Conservation (phyloP, 306 rosid species). For the Luffa acutangula region DNA sequence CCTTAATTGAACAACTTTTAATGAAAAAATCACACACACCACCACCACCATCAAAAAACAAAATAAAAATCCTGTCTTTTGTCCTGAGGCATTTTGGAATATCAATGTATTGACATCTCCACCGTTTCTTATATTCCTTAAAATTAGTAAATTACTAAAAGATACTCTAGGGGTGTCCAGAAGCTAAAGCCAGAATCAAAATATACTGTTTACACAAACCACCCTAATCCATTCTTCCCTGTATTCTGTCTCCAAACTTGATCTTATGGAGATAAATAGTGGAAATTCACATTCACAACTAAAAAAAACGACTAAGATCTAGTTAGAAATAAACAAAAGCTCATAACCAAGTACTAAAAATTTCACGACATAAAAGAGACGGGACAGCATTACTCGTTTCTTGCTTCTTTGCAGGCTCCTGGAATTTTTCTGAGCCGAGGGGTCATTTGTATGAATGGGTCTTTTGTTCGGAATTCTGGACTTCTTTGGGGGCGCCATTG, state of each 20-base stretch:
- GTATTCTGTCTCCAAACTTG: background rate
- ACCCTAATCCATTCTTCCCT: background rate
- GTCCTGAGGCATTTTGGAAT: background rate
- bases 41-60: background rate
- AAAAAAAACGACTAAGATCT: background rate
- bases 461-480: constrained; percentile 37
- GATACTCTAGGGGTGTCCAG: background rate
- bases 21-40: background rate
- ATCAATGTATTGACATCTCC: background rate
- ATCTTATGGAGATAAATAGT: background rate
- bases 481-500: constrained; percentile 63
- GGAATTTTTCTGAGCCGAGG: constrained; percentile 46
- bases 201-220: background rate
- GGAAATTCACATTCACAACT: background rate
- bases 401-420: constrained; percentile 30
- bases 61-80: background rate
- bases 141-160: background rate
- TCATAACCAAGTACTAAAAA: background rate
- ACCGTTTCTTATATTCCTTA: background rate
- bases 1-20: background rate
- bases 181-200: background rate
- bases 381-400: constrained; percentile 33
- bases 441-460: constrained; percentile 28
- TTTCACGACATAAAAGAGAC: background rate
- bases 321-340: background rate